Conservation (phyloP, 306 rosid species). For the Mucuna pruriens region DNA sequence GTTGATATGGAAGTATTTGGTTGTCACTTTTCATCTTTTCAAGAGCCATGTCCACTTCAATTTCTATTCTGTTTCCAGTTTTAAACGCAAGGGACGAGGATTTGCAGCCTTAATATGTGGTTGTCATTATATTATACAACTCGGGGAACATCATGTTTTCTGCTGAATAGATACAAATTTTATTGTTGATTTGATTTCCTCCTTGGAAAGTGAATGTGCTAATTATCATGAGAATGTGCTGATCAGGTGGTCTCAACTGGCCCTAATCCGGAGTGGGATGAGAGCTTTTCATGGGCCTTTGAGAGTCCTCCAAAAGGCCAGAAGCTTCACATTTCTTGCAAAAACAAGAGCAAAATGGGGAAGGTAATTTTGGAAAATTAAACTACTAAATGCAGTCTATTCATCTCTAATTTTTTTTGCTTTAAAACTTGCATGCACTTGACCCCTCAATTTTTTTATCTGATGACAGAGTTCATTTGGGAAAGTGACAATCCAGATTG, state of each 20-base stretch:
- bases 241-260: constrained; percentile 92
- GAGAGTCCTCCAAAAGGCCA: constrained; percentile 99
- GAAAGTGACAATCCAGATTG: constrained; percentile 97
- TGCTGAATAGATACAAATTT: neutral
- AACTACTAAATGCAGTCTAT: constrained; percentile 16
- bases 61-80: neutral
- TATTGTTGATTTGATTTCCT: constrained; percentile 2
- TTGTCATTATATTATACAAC: constrained; percentile 3
- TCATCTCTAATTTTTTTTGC: constrained; percentile 1
- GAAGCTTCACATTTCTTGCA: constrained; percentile 98
- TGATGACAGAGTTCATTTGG: constrained; percentile 88
- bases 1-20: constrained; percentile 5
- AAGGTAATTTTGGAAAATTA: constrained; percentile 58
- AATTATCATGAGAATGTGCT: constrained; percentile 31
- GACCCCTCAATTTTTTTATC: constrained; percentile 34
- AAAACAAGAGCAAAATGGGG: constrained; percentile 99
- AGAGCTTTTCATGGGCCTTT: constrained; percentile 94
- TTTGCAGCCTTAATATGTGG: neutral
- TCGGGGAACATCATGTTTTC: constrained; percentile 5
- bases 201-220: constrained; percentile 22
- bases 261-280: constrained; percentile 97
- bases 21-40: neutral
- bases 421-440: neutral
- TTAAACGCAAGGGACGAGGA: neutral
- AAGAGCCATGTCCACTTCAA: neutral